phyloP scores from a whole-genome alignment of 176 grass and related monocot genomes.

The Tillandsia fasciculata region DNA sequence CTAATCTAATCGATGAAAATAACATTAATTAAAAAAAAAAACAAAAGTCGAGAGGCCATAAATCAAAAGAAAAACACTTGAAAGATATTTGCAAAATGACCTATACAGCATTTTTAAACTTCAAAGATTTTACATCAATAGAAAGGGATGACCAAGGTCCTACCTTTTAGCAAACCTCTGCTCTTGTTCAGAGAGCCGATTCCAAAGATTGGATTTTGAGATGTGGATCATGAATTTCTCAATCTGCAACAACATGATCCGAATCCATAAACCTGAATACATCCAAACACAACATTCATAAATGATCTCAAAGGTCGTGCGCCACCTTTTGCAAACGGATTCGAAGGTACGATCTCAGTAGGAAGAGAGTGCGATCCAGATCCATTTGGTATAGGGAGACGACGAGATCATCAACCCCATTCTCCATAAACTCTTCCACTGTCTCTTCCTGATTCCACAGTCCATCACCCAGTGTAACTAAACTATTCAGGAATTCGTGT shows the following conservation, averaged over 20 bases:
- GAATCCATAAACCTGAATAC: background rate
- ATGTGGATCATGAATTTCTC: conserved; percentile 72
- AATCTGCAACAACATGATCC: conserved; percentile 33
- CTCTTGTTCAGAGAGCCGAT: conserved; percentile 57
- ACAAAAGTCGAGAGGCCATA: too few species aligned
- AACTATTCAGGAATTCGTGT: too few species aligned
- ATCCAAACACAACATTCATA: background rate
- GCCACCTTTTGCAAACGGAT: conserved; percentile 70
- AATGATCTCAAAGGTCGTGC: background rate
- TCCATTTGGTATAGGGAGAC: conserved; percentile 96
- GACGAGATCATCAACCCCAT: conserved; percentile 62
- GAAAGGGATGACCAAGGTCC: too few species aligned
- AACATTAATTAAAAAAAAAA: too few species aligned
- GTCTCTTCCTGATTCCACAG: conserved; percentile 56
- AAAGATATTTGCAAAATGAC: too few species aligned
- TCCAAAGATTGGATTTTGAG: conserved; percentile 35
- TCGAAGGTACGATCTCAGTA: conserved; percentile 84
- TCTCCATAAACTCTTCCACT: conserved; percentile 56
- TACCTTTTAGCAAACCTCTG: conserved; percentile 52
- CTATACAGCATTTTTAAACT: too few species aligned
- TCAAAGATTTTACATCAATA: too few species aligned
- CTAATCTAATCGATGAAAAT: too few species aligned
- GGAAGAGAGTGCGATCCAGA: conserved; percentile 70
- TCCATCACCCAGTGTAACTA: too few species aligned
- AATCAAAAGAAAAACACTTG: too few species aligned